Evolutionary conservation across 805 yeast species (phyloP), one percentile per base, ranked within the genome.

Genomic region (Sugiyamaella mastotermitis): DNA sequence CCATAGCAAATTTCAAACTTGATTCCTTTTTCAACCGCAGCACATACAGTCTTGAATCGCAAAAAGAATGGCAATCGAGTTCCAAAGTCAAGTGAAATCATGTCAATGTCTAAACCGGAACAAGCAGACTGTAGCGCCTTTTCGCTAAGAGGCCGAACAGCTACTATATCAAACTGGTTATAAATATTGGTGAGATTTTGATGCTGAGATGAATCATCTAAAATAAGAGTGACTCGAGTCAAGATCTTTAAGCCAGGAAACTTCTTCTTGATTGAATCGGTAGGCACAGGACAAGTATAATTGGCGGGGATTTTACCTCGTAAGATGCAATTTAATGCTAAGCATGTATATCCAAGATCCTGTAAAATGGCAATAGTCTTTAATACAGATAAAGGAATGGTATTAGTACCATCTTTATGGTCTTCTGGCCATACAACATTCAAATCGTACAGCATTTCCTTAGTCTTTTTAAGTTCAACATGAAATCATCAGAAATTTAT

Each of bases 11-110:
- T 70, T 56, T 92, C 98, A 46, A 92, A 73, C 48, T 77, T 76
- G 18, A 86, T 72, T 2, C 97, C 97, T 35, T 86, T 73, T 14
- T 80, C 80, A 3, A 84, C 68, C 1, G 94, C 96, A 29, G 86
- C 77, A 30, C 95, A 83, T 6, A 86, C 69, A 1, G 85, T 76
- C 51, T 87, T 86, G 62, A 87, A 95, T 50, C 82, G 82, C 47
- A 92, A 63, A 55, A 78, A 84, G 46, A 76, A 79, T 0, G 94
- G 90, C 33, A 86, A 60, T 41, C 84, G 72, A 30, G 68, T 65
- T 18, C 72, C 61, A 56, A 81, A 72, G 37, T 82, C 78, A 38
- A 92, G 70, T 1, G 95, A 77, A 14, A 92, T 72, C 18, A 92
- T 43, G 61, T 92, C 97, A 30, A 88, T 68, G 42, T 87, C 96